A percentile compares a stretch with the other conserved stretches of the same genome.
Evolutionary conservation across 768 basidiomycete genomes (phyloP).

Genomic region (Leucosporidium creatinivorum): DNA sequence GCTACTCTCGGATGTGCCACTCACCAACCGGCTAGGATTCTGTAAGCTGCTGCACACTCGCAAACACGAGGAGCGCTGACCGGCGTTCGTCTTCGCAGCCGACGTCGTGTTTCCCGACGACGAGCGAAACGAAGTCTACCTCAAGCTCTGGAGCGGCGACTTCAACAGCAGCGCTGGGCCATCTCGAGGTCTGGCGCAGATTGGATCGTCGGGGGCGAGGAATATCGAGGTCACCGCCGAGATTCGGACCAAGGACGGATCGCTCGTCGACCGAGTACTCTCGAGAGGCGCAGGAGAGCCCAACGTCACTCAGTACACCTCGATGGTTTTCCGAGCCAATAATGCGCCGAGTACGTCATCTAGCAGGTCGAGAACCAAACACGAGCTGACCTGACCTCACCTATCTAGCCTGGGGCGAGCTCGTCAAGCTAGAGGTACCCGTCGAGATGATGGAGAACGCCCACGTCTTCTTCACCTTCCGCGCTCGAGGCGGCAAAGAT

Average conservation of each 20-base stretch:
- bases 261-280: slow-evolving; percentile 61
- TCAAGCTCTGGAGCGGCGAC: slow-evolving; percentile 92
- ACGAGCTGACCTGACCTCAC: background rate
- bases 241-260: slow-evolving; percentile 66
- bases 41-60: slow-evolving; percentile 34
- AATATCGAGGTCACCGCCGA: slow-evolving; percentile 89
- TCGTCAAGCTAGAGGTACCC: slow-evolving; percentile 78
- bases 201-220: slow-evolving; percentile 42
- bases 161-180: slow-evolving; percentile 47
- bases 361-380: no score
- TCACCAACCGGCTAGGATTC: slow-evolving; percentile 81
- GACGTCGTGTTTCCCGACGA: slow-evolving; percentile 93
- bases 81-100: slow-evolving; percentile 38
- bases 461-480: slow-evolving; percentile 92
- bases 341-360: slow-evolving; percentile 53
- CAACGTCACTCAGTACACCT: slow-evolving; percentile 69
- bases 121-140: slow-evolving; percentile 86
- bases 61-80: no score
- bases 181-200: slow-evolving; percentile 40
- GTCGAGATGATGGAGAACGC: slow-evolving; percentile 61
- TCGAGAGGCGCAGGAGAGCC: slow-evolving; percentile 81
- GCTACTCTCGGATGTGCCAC: slow-evolving; percentile 68
- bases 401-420: slow-evolving; percentile 67
- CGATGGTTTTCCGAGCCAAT: slow-evolving; percentile 82
- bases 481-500: slow-evolving; percentile 51